A percentile compares a stretch with the other conserved stretches of the same genome.
Evolutionary conservation across 768 basidiomycete species (phyloP).

Genomic region (Lentinus tigrinus): DNA sequence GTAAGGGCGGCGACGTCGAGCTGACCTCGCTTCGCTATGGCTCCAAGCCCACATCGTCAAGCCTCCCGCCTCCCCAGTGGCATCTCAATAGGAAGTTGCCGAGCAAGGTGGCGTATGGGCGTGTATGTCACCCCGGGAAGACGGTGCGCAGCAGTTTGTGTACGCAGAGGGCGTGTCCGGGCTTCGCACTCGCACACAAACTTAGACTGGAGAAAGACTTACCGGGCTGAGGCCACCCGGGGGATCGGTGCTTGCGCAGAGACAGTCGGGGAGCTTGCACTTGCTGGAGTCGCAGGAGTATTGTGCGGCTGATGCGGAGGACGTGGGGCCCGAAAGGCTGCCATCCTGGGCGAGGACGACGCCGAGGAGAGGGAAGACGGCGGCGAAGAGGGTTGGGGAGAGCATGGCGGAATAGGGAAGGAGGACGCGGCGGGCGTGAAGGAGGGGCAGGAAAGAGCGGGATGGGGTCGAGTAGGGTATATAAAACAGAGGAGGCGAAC

Average conservation of each 20-base stretch:
- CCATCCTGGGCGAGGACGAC: slow-evolving; percentile 20
- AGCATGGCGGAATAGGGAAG: slow-evolving; percentile 2
- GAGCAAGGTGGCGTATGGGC: neutral
- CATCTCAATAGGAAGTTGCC: too few species aligned
- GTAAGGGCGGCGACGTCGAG: too few species aligned
- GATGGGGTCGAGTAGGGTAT: neutral
- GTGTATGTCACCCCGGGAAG: too few species aligned
- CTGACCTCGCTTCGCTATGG: too few species aligned
- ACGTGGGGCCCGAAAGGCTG: slow-evolving; percentile 49
- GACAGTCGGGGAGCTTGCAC: slow-evolving; percentile 70
- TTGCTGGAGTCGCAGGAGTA: slow-evolving; percentile 67
- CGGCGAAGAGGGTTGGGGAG: slow-evolving; percentile 11
- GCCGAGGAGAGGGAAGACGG: slow-evolving; percentile 16
- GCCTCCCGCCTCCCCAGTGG: too few species aligned
- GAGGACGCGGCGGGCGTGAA: neutral
- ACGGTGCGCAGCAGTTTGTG: too few species aligned
- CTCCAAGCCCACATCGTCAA: too few species aligned
- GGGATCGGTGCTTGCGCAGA: slow-evolving; percentile 70
- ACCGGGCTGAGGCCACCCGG: slow-evolving; percentile 71
- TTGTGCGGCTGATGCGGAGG: slow-evolving; percentile 52
- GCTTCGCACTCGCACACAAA: neutral
- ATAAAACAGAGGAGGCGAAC: neutral
- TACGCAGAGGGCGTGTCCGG: too few species aligned
- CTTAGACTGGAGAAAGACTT: slow-evolving; percentile 31
- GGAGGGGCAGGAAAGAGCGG: neutral